Evolutionary conservation across 2,329 filamentous ascomycete species (phyloP).

Genomic region (Penicillium sp.): DNA sequence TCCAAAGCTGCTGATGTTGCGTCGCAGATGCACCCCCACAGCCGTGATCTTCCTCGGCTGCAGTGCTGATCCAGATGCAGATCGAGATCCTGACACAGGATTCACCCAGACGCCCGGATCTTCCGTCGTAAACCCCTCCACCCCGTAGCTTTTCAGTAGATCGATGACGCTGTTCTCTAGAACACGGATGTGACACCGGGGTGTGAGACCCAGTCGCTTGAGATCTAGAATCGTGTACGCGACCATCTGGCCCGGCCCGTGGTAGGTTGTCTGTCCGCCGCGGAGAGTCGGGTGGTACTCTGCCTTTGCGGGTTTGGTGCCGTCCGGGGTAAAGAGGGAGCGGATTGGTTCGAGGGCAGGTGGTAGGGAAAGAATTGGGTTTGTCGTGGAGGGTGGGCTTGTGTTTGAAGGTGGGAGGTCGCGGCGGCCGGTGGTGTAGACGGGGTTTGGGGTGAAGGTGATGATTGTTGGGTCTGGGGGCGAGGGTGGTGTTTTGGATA

Average conservation of each 20-base stretch:
- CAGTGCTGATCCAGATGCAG: constrained; percentile 1
- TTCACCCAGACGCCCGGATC: constrained; percentile 78
- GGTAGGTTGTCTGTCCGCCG: constrained; percentile 87
- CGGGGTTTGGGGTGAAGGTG: constrained; percentile 71
- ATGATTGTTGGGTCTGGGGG: constrained; percentile 62
- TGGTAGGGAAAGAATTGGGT: constrained; percentile 32
- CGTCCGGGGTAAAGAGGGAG: constrained; percentile 24
- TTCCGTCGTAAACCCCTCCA: constrained; percentile 56
- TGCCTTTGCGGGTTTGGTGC: constrained; percentile 37
- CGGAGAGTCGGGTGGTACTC: constrained; percentile 64
- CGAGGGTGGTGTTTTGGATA: constrained; percentile 21
- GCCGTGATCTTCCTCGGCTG: constrained; percentile 66
- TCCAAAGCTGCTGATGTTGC: constrained; percentile 76
- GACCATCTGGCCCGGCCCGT: constrained; percentile 85
- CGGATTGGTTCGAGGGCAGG: constrained; percentile 32
- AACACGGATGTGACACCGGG: constrained; percentile 66
- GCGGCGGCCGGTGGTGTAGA: constrained; percentile 83
- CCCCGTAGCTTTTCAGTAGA: constrained; percentile 52
- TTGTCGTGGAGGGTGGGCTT: constrained; percentile 25
- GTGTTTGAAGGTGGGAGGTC: constrained; percentile 47
- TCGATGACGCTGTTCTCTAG: constrained; percentile 69
- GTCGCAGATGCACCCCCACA: constrained; percentile 78
- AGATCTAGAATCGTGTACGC: constrained; percentile 90
- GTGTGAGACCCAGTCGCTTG: constrained; percentile 56
- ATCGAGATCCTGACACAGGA: not conserved